These are phyloP conservation scores for Carallia brachiata DNA, from an alignment of 345 rosid genomes.

Conservation along the genomic window DNA sequence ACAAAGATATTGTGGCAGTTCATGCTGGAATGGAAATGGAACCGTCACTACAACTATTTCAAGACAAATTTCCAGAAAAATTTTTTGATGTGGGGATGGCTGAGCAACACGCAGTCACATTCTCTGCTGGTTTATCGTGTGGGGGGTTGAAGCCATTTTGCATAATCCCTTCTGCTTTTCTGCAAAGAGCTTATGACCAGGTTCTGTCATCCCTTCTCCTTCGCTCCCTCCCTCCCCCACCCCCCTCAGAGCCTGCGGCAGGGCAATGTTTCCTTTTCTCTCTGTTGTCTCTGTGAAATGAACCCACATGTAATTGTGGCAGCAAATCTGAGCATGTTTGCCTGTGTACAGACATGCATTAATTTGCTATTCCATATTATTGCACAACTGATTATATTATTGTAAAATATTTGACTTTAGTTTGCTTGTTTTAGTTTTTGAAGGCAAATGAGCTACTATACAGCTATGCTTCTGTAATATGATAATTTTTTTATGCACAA, in stretches of 20 bases:
- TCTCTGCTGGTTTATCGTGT: slow-evolving; percentile 90
- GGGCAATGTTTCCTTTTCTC: too few relatives aligned
- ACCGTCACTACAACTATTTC: slow-evolving; percentile 58
- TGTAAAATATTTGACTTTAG: neutral
- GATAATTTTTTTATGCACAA: neutral
- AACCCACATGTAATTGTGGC: neutral
- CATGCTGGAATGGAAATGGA: slow-evolving; percentile 87
- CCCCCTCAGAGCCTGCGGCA: too few relatives aligned
- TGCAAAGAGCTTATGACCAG: slow-evolving; percentile 97
- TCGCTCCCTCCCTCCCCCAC: too few relatives aligned
- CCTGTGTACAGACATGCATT: too few relatives aligned
- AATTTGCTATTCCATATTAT: too few relatives aligned
- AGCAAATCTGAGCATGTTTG: neutral
- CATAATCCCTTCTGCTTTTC: slow-evolving; percentile 77
- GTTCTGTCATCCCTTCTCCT: slow-evolving; percentile 30
- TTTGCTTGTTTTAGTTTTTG: neutral
- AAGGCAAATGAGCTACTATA: neutral
- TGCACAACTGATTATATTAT: too few relatives aligned
- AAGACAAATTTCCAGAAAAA: slow-evolving; percentile 62
- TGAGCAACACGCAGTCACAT: slow-evolving; percentile 94
- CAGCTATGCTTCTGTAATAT: neutral
- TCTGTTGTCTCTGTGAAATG: too few relatives aligned
- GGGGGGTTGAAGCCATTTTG: slow-evolving; percentile 96
- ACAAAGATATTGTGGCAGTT: slow-evolving; percentile 74
- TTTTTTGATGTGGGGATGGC: slow-evolving; percentile 93